Evolutionary conservation across 2,329 filamentous ascomycete species (phyloP), one percentile per base, ranked within the genome.

Genomic region (Neofusicoccum ribis): DNA sequence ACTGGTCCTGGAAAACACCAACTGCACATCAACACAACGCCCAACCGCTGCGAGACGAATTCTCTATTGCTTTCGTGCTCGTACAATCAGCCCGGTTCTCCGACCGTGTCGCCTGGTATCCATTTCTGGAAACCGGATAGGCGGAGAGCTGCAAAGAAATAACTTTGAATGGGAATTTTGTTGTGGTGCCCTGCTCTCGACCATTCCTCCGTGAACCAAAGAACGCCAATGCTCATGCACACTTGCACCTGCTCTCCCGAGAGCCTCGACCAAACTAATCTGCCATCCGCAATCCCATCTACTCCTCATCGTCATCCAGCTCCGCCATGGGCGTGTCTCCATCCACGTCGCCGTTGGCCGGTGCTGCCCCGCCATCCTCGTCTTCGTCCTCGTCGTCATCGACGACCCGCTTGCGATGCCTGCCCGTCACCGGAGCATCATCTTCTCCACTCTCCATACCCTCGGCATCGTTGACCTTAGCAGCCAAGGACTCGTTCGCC

Each of bases 391-490:
- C 67, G 44, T 68, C 67, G 12, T 68, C 67, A 31, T 68, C 65
- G 11, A 68, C 59, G 15, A 68, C 58, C 3, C 67, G 56, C 44
- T 68, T 68, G 31, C 67, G 65, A 9, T 66, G 62, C 47, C 65
- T 50, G 31, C 50, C 36, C 9, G 63, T 51, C 20, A 27, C 64
- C n/a, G 58, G 54, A 12, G 52, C 59, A 12, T 54, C 64, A 4
- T 61, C 65, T n/a, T 65, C 66, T 31, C 37, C 67, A 15, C 65
- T 60, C 23, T 47, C 56, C 62, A 36, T 27, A 12, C 68, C 71
- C 23, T 76, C 73, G 61, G 70, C 72, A 31, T 59, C 63, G 31
- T 63, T 39, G 47, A 58, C 47, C 66, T 67, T 67, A 8, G 39
- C 66, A n/a, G 66, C 68, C 17, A 59, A 17, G 1, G 59, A 63